A percentile compares a stretch with the other conserved stretches of the same genome.
Conservation (phyloP, 83 land plant genomes). For the Larix sibirica region DNA sequence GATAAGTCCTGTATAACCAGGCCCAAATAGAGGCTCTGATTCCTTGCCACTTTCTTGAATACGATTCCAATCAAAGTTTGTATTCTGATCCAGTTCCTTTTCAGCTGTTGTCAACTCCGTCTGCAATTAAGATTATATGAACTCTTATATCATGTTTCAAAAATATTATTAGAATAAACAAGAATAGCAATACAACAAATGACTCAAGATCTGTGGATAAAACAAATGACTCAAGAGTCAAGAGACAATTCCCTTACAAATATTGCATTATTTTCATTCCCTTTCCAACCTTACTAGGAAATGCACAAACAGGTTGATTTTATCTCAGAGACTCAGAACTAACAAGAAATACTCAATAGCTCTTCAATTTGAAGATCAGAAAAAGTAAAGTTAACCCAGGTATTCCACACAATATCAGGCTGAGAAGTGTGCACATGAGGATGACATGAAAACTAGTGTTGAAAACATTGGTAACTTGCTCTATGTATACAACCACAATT, state of each 20-base stretch:
- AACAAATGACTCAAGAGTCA: not conserved
- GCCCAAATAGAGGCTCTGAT: constrained; percentile 91
- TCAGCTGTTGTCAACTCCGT: constrained; percentile 99
- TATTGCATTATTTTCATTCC: not conserved
- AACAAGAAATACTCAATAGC: not conserved
- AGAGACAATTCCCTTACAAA: not conserved
- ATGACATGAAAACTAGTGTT: not conserved
- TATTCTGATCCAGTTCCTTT: constrained; percentile 96
- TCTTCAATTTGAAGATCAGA: not conserved
- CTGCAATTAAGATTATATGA: constrained; percentile 35
- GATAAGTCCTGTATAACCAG: constrained; percentile 96
- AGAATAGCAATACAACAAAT: not conserved
- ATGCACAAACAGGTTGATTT: not conserved
- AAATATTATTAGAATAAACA: not conserved
- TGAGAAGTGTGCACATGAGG: not conserved
- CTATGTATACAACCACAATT: too few relatives aligned
- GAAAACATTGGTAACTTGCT: too few relatives aligned
- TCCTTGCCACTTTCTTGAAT: constrained; percentile 99
- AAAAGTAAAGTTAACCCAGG: not conserved
- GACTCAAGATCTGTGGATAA: not conserved
- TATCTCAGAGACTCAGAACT: not conserved
- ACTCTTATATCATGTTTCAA: not conserved
- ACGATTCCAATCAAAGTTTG: constrained; percentile 98
- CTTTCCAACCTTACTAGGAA: not conserved
- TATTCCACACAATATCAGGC: not conserved